Evolutionary conservation across 805 yeast species (phyloP).

Genomic region (Starmerella bombicola): DNA sequence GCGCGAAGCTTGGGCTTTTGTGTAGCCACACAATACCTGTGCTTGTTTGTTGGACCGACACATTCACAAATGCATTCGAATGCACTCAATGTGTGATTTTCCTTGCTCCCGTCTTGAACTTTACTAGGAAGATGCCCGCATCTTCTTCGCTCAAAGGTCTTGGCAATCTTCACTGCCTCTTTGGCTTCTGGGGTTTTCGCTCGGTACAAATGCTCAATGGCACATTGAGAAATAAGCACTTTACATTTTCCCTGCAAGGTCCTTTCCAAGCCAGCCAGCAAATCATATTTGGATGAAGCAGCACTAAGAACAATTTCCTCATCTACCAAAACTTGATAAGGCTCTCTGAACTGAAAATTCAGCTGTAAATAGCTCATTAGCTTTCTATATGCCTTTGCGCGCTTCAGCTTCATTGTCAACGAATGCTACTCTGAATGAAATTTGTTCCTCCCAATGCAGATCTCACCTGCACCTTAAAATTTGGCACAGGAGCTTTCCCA

Average conservation of each 20-base stretch:
- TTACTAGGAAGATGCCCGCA: conserved; percentile 55
- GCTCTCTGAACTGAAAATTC: conserved; percentile 84
- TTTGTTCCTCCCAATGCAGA: not conserved
- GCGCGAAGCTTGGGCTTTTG: conserved; percentile 63
- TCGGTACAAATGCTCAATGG: conserved; percentile 73
- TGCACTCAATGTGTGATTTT: conserved; percentile 35
- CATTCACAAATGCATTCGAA: conserved; percentile 49
- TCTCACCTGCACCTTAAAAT: too few relatives aligned
- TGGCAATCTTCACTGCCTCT: conserved; percentile 65
- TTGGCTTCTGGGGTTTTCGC: conserved; percentile 44
- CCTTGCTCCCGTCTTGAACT: not conserved
- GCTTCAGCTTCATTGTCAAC: conserved; percentile 72
- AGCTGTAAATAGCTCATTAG: conserved; percentile 77
- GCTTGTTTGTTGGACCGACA: conserved; percentile 49
- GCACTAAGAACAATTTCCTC: conserved; percentile 60
- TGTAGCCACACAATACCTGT: conserved; percentile 78
- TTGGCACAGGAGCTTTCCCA: too few relatives aligned
- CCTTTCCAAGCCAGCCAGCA: conserved; percentile 66
- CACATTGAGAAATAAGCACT: conserved; percentile 89
- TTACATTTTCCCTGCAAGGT: conserved; percentile 79
- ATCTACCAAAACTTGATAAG: conserved; percentile 82
- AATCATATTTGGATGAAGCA: conserved; percentile 55
- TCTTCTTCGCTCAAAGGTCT: conserved; percentile 76
- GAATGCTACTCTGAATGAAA: not conserved
- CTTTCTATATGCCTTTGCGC: conserved; percentile 89